Conservation (phyloP, 2,329 filamentous ascomycete species). For the Colletotrichum liriopes region DNA sequence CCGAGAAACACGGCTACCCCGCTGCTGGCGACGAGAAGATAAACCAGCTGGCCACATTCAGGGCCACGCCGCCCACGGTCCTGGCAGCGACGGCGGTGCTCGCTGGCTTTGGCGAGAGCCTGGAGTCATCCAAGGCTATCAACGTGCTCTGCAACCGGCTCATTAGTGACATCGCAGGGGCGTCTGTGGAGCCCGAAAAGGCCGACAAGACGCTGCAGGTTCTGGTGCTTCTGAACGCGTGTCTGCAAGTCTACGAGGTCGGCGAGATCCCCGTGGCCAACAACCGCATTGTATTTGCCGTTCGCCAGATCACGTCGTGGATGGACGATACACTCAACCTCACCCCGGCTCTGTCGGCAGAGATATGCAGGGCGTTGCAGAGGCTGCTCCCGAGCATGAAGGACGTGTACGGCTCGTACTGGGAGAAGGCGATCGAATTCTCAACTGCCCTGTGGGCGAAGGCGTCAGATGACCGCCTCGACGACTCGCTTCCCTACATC, state of each 20-base stretch:
- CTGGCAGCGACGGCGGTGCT: conserved; percentile 67
- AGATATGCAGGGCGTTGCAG: conserved; percentile 71
- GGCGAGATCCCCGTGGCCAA: conserved; percentile 71
- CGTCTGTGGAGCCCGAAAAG: conserved; percentile 59
- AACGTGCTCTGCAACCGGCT: conserved; percentile 73
- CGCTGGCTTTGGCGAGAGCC: conserved; percentile 65
- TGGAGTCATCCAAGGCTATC: conserved; percentile 63
- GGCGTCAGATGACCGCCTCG: conserved; percentile 57
- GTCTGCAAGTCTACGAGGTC: conserved; percentile 65
- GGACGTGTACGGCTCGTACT: conserved; percentile 90
- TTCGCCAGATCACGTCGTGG: conserved; percentile 84
- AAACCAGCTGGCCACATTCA: conserved; percentile 62
- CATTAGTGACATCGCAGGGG: conserved; percentile 72
- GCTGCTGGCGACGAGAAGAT: conserved; percentile 64
- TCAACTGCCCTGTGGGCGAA: conserved; percentile 72
- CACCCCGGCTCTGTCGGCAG: conserved; percentile 60
- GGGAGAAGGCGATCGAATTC: conserved; percentile 77
- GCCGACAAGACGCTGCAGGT: conserved; percentile 63
- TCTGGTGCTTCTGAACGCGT: conserved; percentile 70
- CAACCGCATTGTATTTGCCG: conserved; percentile 85
- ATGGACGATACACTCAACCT: conserved; percentile 68
- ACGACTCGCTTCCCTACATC: conserved; percentile 73
- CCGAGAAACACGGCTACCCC: conserved; percentile 63
- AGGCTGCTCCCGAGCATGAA: conserved; percentile 80
- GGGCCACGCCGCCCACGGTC: conserved; percentile 61